Evolutionary conservation across 345 rosid genomes (phyloP).

Genomic region (Chamaenerion angustifolium): DNA sequence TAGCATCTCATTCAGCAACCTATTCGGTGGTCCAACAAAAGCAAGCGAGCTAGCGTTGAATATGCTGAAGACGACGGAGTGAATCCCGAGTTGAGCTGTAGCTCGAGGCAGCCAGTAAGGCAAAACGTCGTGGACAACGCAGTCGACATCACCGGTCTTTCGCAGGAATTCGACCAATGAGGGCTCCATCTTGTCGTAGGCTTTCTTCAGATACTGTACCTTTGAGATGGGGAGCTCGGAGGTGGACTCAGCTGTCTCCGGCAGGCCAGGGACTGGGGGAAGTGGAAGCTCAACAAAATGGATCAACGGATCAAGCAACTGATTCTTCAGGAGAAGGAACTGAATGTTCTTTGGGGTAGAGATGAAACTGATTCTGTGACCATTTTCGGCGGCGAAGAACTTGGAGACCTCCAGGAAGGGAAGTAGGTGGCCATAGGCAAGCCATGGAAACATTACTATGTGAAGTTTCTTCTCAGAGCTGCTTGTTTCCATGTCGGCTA

Average conservation of each 20-base stretch:
- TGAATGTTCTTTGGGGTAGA: slow-evolving; percentile 15
- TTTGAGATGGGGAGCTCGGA: slow-evolving; percentile 16
- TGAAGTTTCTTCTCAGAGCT: slow-evolving; percentile 4
- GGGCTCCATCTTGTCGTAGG: slow-evolving; percentile 17
- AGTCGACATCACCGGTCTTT: slow-evolving; percentile 16
- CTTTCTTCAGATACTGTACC: slow-evolving; percentile 21
- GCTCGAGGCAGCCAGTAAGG: slow-evolving; percentile 28
- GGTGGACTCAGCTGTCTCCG: slow-evolving; percentile 21
- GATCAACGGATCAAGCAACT: slow-evolving; percentile 11
- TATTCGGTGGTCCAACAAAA: slow-evolving; percentile 9
- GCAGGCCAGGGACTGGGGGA: slow-evolving; percentile 17
- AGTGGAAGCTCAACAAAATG: slow-evolving; percentile 17
- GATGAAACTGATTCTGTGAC: slow-evolving; percentile 10
- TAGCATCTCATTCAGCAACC: slow-evolving; percentile 3
- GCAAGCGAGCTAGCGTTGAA: slow-evolving; percentile 8
- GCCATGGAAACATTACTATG: slow-evolving; percentile 20
- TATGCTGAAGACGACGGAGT: slow-evolving; percentile 15
- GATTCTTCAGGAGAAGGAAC: no score
- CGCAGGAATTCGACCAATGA: slow-evolving; percentile 18
- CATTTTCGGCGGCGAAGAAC: slow-evolving; percentile 13
- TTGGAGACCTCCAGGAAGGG: slow-evolving; percentile 19
- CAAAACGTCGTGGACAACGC: slow-evolving; percentile 26
- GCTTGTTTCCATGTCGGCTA: no score
- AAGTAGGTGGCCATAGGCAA: slow-evolving; percentile 20
- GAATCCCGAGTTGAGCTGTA: slow-evolving; percentile 13